Percentiles rank a stretch among this genome's conserved stretches.
Conservation (phyloP, 495 filamentous ascomycete species). For the Hypomontagnella monticulosa region DNA sequence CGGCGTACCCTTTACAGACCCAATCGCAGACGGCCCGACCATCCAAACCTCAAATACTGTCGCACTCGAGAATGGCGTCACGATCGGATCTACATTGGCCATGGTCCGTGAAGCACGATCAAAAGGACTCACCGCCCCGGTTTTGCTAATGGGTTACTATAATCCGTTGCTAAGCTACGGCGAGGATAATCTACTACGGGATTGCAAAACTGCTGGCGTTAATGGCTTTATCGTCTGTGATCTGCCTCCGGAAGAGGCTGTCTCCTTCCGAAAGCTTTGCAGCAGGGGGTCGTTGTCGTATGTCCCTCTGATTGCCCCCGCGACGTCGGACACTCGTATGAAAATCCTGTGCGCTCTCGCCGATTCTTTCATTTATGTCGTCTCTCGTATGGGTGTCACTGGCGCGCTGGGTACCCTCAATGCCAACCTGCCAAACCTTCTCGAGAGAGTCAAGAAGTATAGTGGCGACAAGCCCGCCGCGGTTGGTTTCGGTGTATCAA, state of each 20-base stretch:
- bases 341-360: constrained; percentile 95
- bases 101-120: constrained; percentile 81
- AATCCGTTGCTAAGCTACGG: constrained; percentile 94
- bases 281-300: constrained; percentile 84
- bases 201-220: constrained; percentile 85
- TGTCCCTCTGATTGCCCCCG: constrained; percentile 92
- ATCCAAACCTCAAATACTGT: constrained; percentile 91
- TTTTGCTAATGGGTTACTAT: constrained; percentile 99
- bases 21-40: constrained; percentile 93
- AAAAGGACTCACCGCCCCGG: constrained; percentile 78
- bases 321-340: constrained; percentile 92
- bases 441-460: constrained; percentile 87
- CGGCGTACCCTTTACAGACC: constrained; percentile 95
- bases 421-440: constrained; percentile 77
- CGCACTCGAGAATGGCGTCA: constrained; percentile 89
- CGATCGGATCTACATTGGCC: constrained; percentile 75
- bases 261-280: constrained; percentile 89
- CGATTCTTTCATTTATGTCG: constrained; percentile 99
- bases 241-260: constrained; percentile 94
- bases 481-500: constrained; percentile 96
- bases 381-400: constrained; percentile 96
- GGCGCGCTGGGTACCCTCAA: constrained; percentile 87
- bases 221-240: constrained; percentile 99
- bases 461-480: constrained; percentile 91
- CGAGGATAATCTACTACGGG: constrained; percentile 84